Base-by-base conservation (phyloP, 208 protist genomes). In the Trypanosoma brucei region DNA sequence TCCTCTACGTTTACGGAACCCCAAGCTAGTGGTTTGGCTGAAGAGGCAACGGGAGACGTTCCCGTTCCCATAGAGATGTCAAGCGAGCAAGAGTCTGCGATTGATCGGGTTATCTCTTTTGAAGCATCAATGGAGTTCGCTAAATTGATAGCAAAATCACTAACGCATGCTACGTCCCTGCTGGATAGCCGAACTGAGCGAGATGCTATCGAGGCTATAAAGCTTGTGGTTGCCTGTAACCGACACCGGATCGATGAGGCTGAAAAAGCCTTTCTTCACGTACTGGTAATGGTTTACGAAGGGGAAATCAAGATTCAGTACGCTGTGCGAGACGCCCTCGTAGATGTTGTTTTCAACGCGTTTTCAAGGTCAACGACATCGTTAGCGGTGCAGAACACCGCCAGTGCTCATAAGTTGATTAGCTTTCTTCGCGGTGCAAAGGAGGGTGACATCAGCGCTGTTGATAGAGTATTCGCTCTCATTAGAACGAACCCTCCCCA, bases 271-370 rank as follows among this genome's bases (percentile, higher is more conserved):
- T 83, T 92, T 63, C 65, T 89, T 8, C 80, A 82, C 57, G 84
- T 95, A 35, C 72, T 95, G 9, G 84, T 92, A 8, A 88, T 95
- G 83, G 81, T 90, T 36, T 95, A 91, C 63, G 79, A 93, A 63
- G 84, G 83, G 11, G 90, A 95, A 68, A 59, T 89, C 35, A 93
- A 93, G 62, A 91, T 95, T 58, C 86, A 93, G 71, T 77, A 81
- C n/a, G 83, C 90, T 22, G 90, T 95, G 38, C 82, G 90, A 30
- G 90, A 95, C 63, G 90, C 90, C 0, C 93, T 95, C 76, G 65
- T 76, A 2, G 86, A 93, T 69, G 83, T 95, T 33, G 65, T 95
- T 49, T 95, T 95, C 65, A 76, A 67, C 53, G 70, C 83, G 5
- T 89, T 93, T 55, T 72, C 65, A 38, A 79, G 81, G 58, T 65